Evolutionary conservation across 2,329 filamentous ascomycete genomes (phyloP).

Genomic region (Claviceps humidiphila): DNA sequence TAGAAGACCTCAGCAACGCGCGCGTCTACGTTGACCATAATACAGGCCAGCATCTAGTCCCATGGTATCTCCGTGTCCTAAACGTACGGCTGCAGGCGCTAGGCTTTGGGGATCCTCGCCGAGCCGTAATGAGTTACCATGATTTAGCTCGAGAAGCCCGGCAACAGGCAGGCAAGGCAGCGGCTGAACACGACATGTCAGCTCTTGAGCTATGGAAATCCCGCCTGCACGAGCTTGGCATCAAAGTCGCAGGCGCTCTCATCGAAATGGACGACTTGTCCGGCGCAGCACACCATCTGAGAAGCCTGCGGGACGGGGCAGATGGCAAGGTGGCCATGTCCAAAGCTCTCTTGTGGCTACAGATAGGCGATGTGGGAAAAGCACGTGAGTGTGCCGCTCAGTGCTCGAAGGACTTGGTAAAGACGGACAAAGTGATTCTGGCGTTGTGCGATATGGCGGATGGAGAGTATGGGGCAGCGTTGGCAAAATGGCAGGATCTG

Average conservation of each 20-base stretch:
- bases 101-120: constrained; percentile 70
- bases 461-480: constrained; percentile 53
- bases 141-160: constrained; percentile 73
- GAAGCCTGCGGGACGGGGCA: constrained; percentile 34
- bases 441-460: constrained; percentile 71
- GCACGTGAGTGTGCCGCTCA: constrained; percentile 42
- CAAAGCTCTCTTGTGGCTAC: constrained; percentile 58
- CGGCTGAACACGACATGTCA: constrained; percentile 32
- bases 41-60: constrained; percentile 53
- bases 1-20: constrained; percentile 46
- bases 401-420: constrained; percentile 16
- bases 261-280: constrained; percentile 81
- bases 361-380: constrained; percentile 61
- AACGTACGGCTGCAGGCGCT: constrained; percentile 74
- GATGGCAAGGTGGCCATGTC: constrained; percentile 31
- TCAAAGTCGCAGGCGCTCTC: constrained; percentile 51
- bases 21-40: constrained; percentile 42
- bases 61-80: constrained; percentile 76
- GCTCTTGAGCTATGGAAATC: constrained; percentile 54
- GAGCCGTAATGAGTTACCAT: constrained; percentile 82
- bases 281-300: constrained; percentile 63
- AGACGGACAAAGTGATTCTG: constrained; percentile 36
- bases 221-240: constrained; percentile 62
- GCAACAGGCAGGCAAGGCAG: constrained; percentile 38
- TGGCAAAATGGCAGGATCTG: constrained; percentile 45